Conservation (phyloP, 345 rosid genomes). For the Murraya paniculata region DNA sequence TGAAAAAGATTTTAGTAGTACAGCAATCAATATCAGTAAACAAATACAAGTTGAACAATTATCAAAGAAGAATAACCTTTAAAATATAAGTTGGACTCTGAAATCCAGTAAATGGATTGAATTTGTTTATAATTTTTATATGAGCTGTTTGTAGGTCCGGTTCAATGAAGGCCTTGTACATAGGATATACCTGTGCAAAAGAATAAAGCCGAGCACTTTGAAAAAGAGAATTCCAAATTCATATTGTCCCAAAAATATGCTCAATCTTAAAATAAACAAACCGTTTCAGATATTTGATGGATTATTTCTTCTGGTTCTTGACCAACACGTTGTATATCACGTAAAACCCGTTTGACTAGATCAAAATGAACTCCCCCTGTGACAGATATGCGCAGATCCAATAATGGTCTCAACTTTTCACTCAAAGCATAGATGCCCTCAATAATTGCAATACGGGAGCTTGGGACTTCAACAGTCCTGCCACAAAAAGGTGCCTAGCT, state of each 20-base stretch:
- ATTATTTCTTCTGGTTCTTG: slow-evolving; percentile 98
- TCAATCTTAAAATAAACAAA: slow-evolving; percentile 23
- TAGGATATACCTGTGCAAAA: slow-evolving; percentile 82
- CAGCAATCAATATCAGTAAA: neutral
- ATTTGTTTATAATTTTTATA: slow-evolving; percentile 83
- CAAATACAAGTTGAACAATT: neutral
- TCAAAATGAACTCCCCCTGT: slow-evolving; percentile 99
- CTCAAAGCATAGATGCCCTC: slow-evolving; percentile 97
- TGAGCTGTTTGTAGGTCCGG: slow-evolving; percentile 99
- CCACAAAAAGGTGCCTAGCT: slow-evolving; percentile 23
- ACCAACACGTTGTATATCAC: slow-evolving; percentile 97
- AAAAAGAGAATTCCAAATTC: slow-evolving; percentile 3
- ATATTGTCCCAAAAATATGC: neutral
- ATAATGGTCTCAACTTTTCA: slow-evolving; percentile 76
- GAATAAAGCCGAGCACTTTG: slow-evolving; percentile 9
- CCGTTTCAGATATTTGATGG: slow-evolving; percentile 98
- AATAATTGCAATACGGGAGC: slow-evolving; percentile 86
- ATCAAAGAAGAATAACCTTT: slow-evolving; percentile 53
- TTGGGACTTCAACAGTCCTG: slow-evolving; percentile 88
- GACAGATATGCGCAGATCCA: slow-evolving; percentile 89
- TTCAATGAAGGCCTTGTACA: slow-evolving; percentile 99
- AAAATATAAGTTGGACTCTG: slow-evolving; percentile 95
- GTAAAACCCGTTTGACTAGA: slow-evolving; percentile 93
- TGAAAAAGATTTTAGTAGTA: neutral
- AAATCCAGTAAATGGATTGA: slow-evolving; percentile 95